Evolutionary conservation across 805 yeast genomes (phyloP).

Genomic region (Yueomyces sp.): DNA sequence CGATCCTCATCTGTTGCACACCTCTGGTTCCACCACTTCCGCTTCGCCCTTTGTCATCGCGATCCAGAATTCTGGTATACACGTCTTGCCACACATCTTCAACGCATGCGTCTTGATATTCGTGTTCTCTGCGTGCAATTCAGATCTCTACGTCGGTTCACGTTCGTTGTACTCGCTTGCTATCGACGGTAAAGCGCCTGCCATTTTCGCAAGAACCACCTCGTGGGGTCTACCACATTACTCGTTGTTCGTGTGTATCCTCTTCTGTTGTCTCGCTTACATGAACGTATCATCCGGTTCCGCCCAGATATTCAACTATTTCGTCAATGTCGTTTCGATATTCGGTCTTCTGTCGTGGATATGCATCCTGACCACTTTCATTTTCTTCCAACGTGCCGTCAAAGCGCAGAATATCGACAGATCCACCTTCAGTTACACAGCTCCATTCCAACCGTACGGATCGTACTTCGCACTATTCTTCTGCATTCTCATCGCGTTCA

Average conservation of each 20-base stretch:
- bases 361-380: slow-evolving; percentile 52
- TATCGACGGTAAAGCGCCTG: slow-evolving; percentile 63
- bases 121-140: slow-evolving; percentile 72
- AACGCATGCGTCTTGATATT: slow-evolving; percentile 68
- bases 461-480: slow-evolving; percentile 42
- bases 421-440: slow-evolving; percentile 40
- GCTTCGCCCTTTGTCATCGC: slow-evolving; percentile 85
- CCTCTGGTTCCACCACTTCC: slow-evolving; percentile 36
- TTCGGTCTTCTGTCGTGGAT: slow-evolving; percentile 68
- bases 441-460: slow-evolving; percentile 62
- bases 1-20: slow-evolving; percentile 37
- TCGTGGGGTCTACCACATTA: slow-evolving; percentile 58
- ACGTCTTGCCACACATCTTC: slow-evolving; percentile 57
- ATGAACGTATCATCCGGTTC: slow-evolving; percentile 52
- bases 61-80: slow-evolving; percentile 45
- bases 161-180: slow-evolving; percentile 64
- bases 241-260: slow-evolving; percentile 36
- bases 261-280: slow-evolving; percentile 53
- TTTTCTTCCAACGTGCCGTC: slow-evolving; percentile 51
- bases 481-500: slow-evolving; percentile 42
- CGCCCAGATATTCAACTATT: slow-evolving; percentile 46
- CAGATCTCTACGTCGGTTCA: slow-evolving; percentile 65
- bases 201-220: slow-evolving; percentile 48
- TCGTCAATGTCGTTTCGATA: slow-evolving; percentile 66
- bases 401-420: slow-evolving; percentile 54